Percentiles rank a stretch among this genome's conserved stretches.
Conservation (phyloP, 73 alveolate species). For the Blepharisma japonicum region DNA sequence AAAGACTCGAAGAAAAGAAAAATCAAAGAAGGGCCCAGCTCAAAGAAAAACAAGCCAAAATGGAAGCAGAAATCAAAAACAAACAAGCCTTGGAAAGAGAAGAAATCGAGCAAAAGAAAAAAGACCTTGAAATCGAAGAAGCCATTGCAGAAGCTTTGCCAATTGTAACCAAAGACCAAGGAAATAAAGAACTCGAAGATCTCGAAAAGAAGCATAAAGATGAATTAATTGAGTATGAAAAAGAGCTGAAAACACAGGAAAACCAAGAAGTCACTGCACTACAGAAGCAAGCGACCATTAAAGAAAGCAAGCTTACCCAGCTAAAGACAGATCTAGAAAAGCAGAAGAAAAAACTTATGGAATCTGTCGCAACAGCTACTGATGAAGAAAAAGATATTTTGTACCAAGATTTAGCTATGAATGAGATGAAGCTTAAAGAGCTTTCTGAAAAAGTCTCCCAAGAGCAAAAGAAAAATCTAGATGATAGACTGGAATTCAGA, state of each 20-base stretch:
- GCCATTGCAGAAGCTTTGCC: slow-evolving; percentile 15
- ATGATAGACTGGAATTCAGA: slow-evolving; percentile 6
- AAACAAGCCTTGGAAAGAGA: not conserved
- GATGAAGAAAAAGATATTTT: slow-evolving; percentile 19
- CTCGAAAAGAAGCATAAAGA: slow-evolving; percentile 1
- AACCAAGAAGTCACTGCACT: slow-evolving; percentile 1
- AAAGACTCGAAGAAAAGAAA: slow-evolving; percentile 19
- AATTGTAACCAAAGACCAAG: not conserved
- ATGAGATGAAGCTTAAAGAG: not conserved
- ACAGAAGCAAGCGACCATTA: not conserved
- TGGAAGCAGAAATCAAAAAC: not conserved
- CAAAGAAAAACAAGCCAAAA: not conserved
- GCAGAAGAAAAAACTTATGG: slow-evolving; percentile 19
- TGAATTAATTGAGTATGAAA: slow-evolving; percentile 11
- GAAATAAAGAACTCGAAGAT: not conserved
- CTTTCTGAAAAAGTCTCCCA: not conserved
- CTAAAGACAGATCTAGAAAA: slow-evolving; percentile 13
- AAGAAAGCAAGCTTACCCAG: not conserved
- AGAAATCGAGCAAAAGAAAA: not conserved
- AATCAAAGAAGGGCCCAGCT: not conserved
- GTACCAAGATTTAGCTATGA: not conserved
- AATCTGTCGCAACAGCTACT: not conserved
- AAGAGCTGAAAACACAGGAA: not conserved
- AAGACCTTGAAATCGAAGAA: slow-evolving; percentile 6
- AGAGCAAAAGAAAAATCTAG: slow-evolving; percentile 8